phyloP scores from a whole-genome alignment of 805 yeast genomes.

The Hanseniaspora valbyensis region DNA sequence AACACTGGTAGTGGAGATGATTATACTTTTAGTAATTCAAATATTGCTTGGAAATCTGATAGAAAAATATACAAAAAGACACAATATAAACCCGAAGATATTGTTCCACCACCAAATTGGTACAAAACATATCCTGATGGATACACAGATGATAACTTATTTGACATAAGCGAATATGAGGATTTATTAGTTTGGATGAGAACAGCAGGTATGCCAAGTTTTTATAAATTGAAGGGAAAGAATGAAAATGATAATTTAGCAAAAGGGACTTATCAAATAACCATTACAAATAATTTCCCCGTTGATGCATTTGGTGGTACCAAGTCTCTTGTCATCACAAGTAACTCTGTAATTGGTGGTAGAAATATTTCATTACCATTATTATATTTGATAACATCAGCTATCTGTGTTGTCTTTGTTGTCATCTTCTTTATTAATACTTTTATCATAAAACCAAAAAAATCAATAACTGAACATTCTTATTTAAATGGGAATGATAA shows the following conservation, averaged over 20 bases:
- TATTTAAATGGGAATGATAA: conserved; percentile 37
- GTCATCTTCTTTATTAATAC: conserved; percentile 69
- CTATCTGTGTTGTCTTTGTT: conserved; percentile 59
- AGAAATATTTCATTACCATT: conserved; percentile 75
- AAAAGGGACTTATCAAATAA: conserved; percentile 60
- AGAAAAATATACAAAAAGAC: conserved; percentile 54
- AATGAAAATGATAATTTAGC: conserved; percentile 48
- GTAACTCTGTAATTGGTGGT: conserved; percentile 78
- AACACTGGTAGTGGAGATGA: conserved; percentile 22
- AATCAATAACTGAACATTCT: conserved; percentile 66
- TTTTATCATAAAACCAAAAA: conserved; percentile 64
- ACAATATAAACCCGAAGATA: conserved; percentile 43
- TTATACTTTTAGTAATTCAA: conserved; percentile 39
- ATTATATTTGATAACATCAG: conserved; percentile 76
- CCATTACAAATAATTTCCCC: conserved; percentile 69
- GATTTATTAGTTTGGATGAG: conserved; percentile 81
- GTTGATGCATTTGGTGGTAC: conserved; percentile 79
- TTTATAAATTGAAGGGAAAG: conserved; percentile 69
- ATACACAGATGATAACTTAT: conserved; percentile 56
- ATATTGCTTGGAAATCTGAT: conserved; percentile 66
- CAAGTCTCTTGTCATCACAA: conserved; percentile 68
- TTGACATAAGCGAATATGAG: conserved; percentile 56
- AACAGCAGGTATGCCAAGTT: conserved; percentile 85
- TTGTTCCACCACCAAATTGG: conserved; percentile 84
- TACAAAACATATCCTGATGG: conserved; percentile 58